Evolutionary conservation across 257 asterid genomes (phyloP).

Genomic region (Solanum rostratum): DNA sequence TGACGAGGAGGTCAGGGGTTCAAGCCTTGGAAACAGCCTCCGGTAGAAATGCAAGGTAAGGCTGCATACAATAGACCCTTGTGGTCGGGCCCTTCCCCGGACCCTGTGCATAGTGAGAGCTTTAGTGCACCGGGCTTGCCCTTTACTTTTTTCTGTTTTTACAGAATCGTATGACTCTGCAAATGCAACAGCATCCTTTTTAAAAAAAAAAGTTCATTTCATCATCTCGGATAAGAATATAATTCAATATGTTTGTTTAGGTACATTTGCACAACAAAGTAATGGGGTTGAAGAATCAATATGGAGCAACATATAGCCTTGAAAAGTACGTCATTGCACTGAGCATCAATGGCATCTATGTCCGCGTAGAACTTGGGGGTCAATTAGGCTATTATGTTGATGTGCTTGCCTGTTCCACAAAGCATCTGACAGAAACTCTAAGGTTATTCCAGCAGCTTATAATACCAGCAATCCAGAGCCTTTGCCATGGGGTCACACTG

Average conservation of each 20-base stretch:
- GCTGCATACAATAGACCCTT: no score
- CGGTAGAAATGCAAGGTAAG: no score
- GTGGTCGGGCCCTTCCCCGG: no score
- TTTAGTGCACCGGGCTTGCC: no score
- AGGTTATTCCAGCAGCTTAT: slow-evolving; percentile 66
- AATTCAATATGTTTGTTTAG: slow-evolving; percentile 18
- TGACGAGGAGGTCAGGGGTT: no score
- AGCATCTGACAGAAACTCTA: slow-evolving; percentile 65
- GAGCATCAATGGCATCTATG: slow-evolving; percentile 55
- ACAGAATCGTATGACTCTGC: background rate
- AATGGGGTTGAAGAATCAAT: slow-evolving; percentile 47
- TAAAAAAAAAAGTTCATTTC: background rate
- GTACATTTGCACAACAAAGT: slow-evolving; percentile 73
- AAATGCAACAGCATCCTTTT: background rate
- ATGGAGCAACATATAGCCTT: slow-evolving; percentile 67
- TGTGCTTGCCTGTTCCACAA: slow-evolving; percentile 66
- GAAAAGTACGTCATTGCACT: slow-evolving; percentile 59
- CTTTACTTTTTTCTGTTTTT: background rate
- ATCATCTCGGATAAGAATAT: background rate
- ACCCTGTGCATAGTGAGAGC: no score
- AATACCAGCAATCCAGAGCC: slow-evolving; percentile 53
- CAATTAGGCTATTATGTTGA: slow-evolving; percentile 52
- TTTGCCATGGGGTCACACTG: slow-evolving; percentile 47
- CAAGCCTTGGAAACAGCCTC: no score
- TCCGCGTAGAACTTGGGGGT: slow-evolving; percentile 74